Conservation (phyloP, 1,284 basidiomycete species). For the Moesziomyces sp. region DNA sequence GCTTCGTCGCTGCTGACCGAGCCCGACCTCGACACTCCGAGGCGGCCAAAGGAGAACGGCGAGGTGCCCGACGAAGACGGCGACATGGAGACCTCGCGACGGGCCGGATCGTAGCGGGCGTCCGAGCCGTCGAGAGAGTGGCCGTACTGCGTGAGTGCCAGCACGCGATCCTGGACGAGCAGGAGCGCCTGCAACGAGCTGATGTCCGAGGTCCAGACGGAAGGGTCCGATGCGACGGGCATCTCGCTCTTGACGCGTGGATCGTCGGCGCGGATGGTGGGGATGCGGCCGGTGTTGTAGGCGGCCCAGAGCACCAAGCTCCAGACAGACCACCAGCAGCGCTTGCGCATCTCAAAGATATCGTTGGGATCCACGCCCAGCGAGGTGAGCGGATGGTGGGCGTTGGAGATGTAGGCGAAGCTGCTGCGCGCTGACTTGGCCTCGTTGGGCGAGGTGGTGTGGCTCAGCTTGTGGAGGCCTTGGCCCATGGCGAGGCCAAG, state of each 20-base stretch:
- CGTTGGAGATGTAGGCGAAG: constrained; percentile 36
- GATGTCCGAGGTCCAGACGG: constrained; percentile 53
- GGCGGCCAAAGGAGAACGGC: constrained; percentile 37
- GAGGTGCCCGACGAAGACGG: constrained; percentile 26
- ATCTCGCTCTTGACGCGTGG: constrained; percentile 60
- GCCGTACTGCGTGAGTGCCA: constrained; percentile 51
- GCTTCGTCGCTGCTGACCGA: constrained; percentile 36
- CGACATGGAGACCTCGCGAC: constrained; percentile 18
- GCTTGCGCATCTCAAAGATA: constrained; percentile 60
- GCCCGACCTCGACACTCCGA: constrained; percentile 24
- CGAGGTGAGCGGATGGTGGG: constrained; percentile 28
- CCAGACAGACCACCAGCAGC: constrained; percentile 63
- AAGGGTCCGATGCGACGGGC: constrained; percentile 36
- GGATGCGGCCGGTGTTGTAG: constrained; percentile 61
- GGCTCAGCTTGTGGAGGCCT: constrained; percentile 55
- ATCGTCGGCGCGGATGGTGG: constrained; percentile 63
- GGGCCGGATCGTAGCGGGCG: constrained; percentile 19
- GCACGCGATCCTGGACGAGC: constrained; percentile 57
- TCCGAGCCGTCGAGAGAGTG: constrained; percentile 10
- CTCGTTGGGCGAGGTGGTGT: constrained; percentile 25
- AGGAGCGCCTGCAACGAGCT: constrained; percentile 57
- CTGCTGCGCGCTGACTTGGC: constrained; percentile 36
- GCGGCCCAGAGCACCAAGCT: constrained; percentile 56
- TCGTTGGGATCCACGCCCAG: constrained; percentile 42
- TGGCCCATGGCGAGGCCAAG: constrained; percentile 62